Evolutionary conservation across 1,139 yeast genomes (phyloP).

Genomic region (Debaryomycetaceae sp.): DNA sequence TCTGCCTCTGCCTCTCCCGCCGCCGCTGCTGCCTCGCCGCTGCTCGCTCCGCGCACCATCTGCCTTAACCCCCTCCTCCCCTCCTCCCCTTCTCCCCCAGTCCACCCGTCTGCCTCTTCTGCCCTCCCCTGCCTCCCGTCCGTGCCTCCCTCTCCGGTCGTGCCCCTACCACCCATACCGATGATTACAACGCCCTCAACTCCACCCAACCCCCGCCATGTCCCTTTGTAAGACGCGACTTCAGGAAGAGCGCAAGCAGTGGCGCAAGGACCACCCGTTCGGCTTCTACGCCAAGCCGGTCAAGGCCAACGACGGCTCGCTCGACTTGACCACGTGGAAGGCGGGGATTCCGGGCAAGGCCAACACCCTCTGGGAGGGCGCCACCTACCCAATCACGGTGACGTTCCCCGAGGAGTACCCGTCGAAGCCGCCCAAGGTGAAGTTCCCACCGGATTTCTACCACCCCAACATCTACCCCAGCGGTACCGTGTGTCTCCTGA

Average conservation of each 20-base stretch:
- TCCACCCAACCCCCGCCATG: slow-evolving; percentile 21
- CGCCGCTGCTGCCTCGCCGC: no score
- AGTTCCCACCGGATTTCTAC: slow-evolving; percentile 82
- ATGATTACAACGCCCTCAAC: no score
- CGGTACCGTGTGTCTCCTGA: slow-evolving; percentile 90
- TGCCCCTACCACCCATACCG: no score
- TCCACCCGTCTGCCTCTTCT: no score
- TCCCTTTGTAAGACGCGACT: slow-evolving; percentile 71
- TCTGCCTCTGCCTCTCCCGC: no score
- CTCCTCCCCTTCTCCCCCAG: no score
- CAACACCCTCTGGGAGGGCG: slow-evolving; percentile 85
- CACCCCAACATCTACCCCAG: slow-evolving; percentile 98
- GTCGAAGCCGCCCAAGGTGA: slow-evolving; percentile 91
- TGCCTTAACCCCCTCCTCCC: no score
- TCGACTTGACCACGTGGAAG: slow-evolving; percentile 83
- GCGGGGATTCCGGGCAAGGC: slow-evolving; percentile 95
- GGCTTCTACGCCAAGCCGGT: slow-evolving; percentile 92
- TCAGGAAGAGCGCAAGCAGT: slow-evolving; percentile 88
- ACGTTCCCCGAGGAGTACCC: slow-evolving; percentile 90
- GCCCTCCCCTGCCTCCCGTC: no score
- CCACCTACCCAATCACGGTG: slow-evolving; percentile 81
- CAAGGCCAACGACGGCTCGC: slow-evolving; percentile 71
- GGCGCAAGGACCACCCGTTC: slow-evolving; percentile 99
- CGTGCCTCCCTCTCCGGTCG: no score
- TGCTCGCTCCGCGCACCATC: no score